A percentile compares a stretch with the other conserved stretches of the same genome.
These are phyloP conservation scores for Erodium trifolium DNA, from an alignment of 441 rosid species.

Conservation along the genomic window DNA sequence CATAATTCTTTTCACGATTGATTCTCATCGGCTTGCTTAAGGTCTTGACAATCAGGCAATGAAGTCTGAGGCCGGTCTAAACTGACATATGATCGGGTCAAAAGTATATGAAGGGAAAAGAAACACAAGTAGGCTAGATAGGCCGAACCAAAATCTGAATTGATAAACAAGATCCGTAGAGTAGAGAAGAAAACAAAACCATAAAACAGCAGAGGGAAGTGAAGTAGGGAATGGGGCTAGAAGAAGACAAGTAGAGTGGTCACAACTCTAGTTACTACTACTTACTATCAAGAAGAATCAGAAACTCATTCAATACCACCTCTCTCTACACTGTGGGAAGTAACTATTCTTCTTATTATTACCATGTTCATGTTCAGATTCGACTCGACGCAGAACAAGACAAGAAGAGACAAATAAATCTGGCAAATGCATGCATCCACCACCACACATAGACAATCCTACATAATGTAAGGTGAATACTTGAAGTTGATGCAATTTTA, in stretches of 20 bases:
- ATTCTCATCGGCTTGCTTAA: too few relatives aligned
- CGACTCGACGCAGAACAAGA: background rate
- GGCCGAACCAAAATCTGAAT: too few relatives aligned
- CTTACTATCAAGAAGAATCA: too few relatives aligned
- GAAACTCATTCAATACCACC: conserved; percentile 2
- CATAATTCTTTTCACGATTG: too few relatives aligned
- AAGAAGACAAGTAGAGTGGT: background rate
- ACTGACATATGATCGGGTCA: background rate
- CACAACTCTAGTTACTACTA: background rate
- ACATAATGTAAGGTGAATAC: background rate
- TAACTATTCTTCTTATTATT: background rate
- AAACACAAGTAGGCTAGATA: too few relatives aligned
- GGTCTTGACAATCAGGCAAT: background rate
- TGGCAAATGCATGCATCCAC: background rate
- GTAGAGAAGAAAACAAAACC: background rate
- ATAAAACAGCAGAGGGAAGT: background rate
- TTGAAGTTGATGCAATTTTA: background rate
- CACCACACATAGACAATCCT: background rate
- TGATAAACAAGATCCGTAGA: too few relatives aligned
- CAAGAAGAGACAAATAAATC: background rate
- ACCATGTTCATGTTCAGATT: background rate
- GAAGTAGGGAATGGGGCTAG: background rate
- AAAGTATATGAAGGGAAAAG: too few relatives aligned
- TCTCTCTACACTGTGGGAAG: background rate
- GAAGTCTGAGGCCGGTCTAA: background rate